phyloP scores from a whole-genome alignment of 345 rosid species.

The Sisymbrium irio region DNA sequence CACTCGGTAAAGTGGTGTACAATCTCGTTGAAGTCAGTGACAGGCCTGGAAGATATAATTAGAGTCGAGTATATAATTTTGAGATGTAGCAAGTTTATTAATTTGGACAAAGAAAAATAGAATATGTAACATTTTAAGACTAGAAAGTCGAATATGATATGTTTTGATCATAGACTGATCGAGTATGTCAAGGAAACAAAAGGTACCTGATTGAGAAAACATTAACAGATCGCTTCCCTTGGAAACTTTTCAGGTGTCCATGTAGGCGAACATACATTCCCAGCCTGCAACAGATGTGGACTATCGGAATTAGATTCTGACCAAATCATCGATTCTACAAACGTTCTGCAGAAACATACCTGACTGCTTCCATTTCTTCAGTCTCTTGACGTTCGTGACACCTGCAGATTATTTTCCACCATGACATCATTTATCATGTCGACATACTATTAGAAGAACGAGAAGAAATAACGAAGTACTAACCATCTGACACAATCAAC shows the following conservation, averaged over 20 bases:
- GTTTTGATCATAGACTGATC: not conserved
- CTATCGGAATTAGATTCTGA: not conserved
- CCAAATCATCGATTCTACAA: not conserved
- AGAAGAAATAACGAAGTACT: constrained; percentile 27
- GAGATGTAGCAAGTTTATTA: not conserved
- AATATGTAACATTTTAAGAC: not conserved
- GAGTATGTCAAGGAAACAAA: not conserved
- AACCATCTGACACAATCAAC: constrained; percentile 87
- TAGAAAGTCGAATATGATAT: not conserved
- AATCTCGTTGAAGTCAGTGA: constrained; percentile 83
- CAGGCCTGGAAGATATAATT: constrained; percentile 59
- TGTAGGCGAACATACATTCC: constrained; percentile 87
- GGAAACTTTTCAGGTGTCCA: constrained; percentile 76
- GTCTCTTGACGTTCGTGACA: constrained; percentile 73
- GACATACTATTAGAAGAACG: not conserved
- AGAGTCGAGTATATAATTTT: not conserved
- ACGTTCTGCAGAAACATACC: constrained; percentile 39
- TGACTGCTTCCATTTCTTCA: constrained; percentile 67
- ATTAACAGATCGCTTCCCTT: constrained; percentile 66
- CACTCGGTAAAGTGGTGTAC: constrained; percentile 83
- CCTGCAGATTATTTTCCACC: constrained; percentile 46
- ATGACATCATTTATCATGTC: not conserved
- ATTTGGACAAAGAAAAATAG: not conserved
- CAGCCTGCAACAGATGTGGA: constrained; percentile 42
- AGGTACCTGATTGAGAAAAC: constrained; percentile 72